These are phyloP conservation scores for Vitis rotundifolia DNA, from an alignment of 164 flowering plant genomes.

Conservation along the genomic window DNA sequence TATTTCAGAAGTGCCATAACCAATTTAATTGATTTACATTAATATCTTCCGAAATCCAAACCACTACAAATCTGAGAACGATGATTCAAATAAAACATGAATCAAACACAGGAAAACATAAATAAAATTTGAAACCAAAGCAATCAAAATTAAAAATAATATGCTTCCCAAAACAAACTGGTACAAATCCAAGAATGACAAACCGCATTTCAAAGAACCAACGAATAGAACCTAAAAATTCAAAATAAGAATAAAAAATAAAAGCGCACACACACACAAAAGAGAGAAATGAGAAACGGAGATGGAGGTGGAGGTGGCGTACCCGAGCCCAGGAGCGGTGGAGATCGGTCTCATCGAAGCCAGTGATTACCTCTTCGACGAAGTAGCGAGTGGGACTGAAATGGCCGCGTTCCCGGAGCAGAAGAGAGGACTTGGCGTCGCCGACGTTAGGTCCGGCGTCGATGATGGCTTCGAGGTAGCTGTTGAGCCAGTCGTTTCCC, in stretches of 20 bases:
- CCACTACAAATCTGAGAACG: no score
- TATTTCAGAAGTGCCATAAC: no score
- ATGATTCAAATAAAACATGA: no score
- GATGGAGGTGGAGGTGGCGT: background rate
- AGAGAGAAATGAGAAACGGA: background rate
- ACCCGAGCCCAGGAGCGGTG: conserved; percentile 92
- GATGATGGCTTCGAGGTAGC: conserved; percentile 92
- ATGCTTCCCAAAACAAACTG: no score
- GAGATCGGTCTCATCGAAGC: conserved; percentile 96
- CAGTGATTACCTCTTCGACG: conserved; percentile 92
- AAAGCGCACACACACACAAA: no score
- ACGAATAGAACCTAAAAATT: background rate
- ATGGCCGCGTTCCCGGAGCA: conserved; percentile 79
- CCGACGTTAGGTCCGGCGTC: conserved; percentile 71
- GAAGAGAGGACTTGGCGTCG: conserved; percentile 56
- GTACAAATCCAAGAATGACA: no score
- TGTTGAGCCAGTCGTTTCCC: conserved; percentile 97
- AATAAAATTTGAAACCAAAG: conserved; percentile 3
- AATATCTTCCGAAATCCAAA: no score
- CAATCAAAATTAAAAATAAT: background rate
- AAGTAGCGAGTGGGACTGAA: conserved; percentile 94
- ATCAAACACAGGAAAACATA: no score
- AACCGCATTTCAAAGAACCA: background rate
- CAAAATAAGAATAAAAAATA: background rate
- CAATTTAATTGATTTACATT: no score